Conservation (phyloP, 75 land plant genomes). For the Picea sitchensis region DNA sequence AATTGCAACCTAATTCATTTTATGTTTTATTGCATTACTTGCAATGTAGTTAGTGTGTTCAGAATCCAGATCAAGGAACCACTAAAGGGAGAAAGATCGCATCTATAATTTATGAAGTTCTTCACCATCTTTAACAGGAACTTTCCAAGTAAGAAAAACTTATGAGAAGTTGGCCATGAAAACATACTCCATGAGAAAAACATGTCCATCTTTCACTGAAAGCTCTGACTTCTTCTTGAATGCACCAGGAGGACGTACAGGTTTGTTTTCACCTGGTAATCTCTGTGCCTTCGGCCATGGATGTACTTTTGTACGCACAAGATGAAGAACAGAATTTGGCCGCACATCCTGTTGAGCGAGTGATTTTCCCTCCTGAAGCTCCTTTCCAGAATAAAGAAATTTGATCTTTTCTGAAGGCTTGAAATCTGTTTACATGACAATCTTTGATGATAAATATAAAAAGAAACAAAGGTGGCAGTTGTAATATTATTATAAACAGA, state of each 20-base stretch:
- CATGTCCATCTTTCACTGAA: constrained; percentile 95
- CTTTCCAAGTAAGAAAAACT: background rate
- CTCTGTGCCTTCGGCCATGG: constrained; percentile 89
- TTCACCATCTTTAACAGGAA: background rate
- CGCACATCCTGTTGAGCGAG: constrained; percentile 78
- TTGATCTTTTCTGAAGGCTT: constrained; percentile 77
- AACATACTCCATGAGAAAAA: constrained; percentile 95
- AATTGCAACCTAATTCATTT: background rate
- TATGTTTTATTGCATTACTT: background rate
- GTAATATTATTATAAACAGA: background rate
- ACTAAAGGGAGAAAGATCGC: background rate
- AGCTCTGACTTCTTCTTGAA: constrained; percentile 98
- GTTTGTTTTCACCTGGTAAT: constrained; percentile 86
- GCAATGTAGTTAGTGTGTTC: background rate
- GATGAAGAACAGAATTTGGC: constrained; percentile 94
- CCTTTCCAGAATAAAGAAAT: constrained; percentile 71
- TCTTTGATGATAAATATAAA: background rate
- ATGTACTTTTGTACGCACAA: constrained; percentile 83
- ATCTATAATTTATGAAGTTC: background rate
- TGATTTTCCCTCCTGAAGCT: constrained; percentile 68
- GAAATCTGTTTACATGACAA: constrained; percentile 47
- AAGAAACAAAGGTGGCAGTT: background rate
- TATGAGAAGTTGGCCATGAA: background rate
- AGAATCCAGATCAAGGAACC: background rate
- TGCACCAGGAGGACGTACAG: constrained; percentile 95